These are phyloP conservation scores for Solanum okadae DNA, from an alignment of 257 asterid species.

Conservation along the genomic window DNA sequence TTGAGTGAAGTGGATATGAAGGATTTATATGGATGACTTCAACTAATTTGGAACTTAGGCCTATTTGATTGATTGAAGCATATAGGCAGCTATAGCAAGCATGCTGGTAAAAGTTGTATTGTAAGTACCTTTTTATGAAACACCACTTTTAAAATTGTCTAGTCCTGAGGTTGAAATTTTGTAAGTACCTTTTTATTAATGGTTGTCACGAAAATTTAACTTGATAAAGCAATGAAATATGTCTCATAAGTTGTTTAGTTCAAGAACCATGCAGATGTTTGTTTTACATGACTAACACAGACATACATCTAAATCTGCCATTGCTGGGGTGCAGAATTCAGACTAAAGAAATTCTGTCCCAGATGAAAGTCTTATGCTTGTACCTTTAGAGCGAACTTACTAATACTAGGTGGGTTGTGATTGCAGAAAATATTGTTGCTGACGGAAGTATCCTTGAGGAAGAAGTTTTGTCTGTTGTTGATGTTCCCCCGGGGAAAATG, in stretches of 20 bases:
- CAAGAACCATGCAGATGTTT: background rate
- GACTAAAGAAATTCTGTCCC: background rate
- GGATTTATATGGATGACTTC: background rate
- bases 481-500: slow-evolving; percentile 85
- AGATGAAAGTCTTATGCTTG: background rate
- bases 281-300: background rate
- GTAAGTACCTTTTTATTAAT: background rate
- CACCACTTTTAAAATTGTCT: background rate
- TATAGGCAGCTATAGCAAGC: background rate
- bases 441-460: slow-evolving; percentile 55
- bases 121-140: background rate
- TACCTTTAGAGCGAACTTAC: background rate
- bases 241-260: background rate
- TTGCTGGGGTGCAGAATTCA: background rate
- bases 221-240: background rate
- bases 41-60: background rate
- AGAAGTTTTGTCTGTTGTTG: slow-evolving; percentile 73
- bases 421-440: slow-evolving; percentile 47
- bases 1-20: background rate
- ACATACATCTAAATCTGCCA: background rate
- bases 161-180: background rate
- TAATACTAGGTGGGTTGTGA: slow-evolving; percentile 10
- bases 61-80: background rate
- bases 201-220: background rate
- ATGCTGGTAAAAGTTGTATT: background rate